Base-by-base conservation (phyloP, 371 early-diverging fungal genomes). In the Dipsacomyces acuminosporus region DNA sequence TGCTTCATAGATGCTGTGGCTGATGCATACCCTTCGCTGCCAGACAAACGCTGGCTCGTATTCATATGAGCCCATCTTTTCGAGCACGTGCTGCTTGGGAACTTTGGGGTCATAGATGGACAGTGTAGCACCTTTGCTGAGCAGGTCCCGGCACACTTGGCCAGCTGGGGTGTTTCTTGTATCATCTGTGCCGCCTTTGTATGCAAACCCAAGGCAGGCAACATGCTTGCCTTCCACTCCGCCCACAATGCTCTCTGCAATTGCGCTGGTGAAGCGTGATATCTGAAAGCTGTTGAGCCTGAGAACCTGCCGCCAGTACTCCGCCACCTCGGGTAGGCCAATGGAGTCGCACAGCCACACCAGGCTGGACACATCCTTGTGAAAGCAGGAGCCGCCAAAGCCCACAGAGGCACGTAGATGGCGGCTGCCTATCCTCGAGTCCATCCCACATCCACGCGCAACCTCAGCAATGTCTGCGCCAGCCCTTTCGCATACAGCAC, bases 311-410 rank as follows among this genome's bases (percentile, higher is more conserved):
- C 83, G 75, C 96, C 94, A 96, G 83, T 96, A 96, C 35, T 82
- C 89, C 42, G 92, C 94, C 26, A 94, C 94, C 74, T 93, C 92
- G 41, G 87, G 87, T 53, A 96, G 76, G 70, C 87, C 84, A 30
- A 93, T 80, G 61, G 84, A 85, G 58, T 84, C 81, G 34, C 86
- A 80, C 44, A 96, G 77, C 74, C 90, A 96, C 43, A 92, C 89
- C 64, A 96, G 76, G 80, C 93, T 91, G 50, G 89, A 78, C 45
- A 96, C 88, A 75, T 96, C 96, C 76, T 96, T 96, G 73, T 93
- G 92, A 82, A 96, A 93, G 76, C 96, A 96, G 35, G 86, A 85
- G 36, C 96, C 96, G 69, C 96, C 96, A 72, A 96, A 96, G 40
- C 89, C 96, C 43, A 96, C 90, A 8, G 85, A 84, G 8, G 96